phyloP scores from a whole-genome alignment of 108 stramenopile genomes.

The Skeletonema potamos region DNA sequence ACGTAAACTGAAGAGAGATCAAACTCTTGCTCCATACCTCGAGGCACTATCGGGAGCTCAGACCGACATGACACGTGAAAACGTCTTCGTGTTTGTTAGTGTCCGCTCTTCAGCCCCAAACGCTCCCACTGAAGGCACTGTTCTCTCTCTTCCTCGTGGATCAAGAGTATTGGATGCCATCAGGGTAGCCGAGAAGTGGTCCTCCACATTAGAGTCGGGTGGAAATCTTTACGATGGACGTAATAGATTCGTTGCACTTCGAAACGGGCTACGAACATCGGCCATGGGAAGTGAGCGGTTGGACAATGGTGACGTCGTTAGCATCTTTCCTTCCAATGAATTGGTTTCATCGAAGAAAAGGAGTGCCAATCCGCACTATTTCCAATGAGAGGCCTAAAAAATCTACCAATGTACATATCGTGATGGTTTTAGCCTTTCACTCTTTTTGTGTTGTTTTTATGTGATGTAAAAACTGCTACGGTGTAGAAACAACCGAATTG shows the following conservation, averaged over 20 bases:
- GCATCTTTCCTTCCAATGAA: conserved; percentile 36
- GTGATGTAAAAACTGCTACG: not conserved
- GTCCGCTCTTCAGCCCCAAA: conserved; percentile 9
- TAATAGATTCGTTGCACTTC: conserved; percentile 12
- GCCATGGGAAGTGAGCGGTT: conserved; percentile 50
- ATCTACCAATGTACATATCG: not conserved
- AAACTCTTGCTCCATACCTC: conserved; percentile 73
- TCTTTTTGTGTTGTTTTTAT: not conserved
- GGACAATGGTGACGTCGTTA: conserved; percentile 69
- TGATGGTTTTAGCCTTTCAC: not conserved
- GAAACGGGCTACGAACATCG: conserved; percentile 49
- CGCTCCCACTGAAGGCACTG: conserved; percentile 43
- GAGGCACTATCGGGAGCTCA: conserved; percentile 72
- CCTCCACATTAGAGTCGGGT: conserved; percentile 9
- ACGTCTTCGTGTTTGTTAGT: conserved; percentile 74
- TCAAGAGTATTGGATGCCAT: conserved; percentile 77
- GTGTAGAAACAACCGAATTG: not conserved
- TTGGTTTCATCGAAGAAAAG: conserved; percentile 14
- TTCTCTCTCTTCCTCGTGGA: conserved; percentile 72
- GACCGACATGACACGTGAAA: conserved; percentile 66
- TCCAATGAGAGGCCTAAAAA: not conserved
- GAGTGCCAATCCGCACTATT: not conserved
- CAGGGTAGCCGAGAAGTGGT: conserved; percentile 51
- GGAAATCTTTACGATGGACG: conserved; percentile 19
- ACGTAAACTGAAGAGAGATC: conserved; percentile 67